Evolutionary conservation across 2,329 filamentous ascomycete genomes (phyloP).

Genomic region (Aureobasidium musti): DNA sequence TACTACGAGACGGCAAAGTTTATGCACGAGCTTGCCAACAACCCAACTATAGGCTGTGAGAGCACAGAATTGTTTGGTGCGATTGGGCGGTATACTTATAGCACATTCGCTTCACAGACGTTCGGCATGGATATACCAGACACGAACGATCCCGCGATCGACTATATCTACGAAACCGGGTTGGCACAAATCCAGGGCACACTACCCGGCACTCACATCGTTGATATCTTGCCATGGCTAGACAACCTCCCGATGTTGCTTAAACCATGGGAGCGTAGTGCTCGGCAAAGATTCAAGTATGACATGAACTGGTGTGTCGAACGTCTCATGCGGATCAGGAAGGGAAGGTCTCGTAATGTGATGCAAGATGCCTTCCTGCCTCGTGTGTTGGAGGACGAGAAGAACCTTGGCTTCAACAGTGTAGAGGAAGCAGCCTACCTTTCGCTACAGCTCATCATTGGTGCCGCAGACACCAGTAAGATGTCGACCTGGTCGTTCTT

Average conservation of each 20-base stretch:
- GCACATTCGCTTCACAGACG: slow-evolving; percentile 27
- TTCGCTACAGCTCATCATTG: slow-evolving; percentile 28
- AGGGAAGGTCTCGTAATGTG: slow-evolving; percentile 12
- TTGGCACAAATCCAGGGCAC: slow-evolving; percentile 25
- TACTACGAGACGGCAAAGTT: slow-evolving; percentile 29
- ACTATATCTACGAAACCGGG: slow-evolving; percentile 28
- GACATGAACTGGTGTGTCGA: slow-evolving; percentile 23
- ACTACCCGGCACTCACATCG: slow-evolving; percentile 22
- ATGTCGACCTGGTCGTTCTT: slow-evolving; percentile 25
- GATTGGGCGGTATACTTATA: slow-evolving; percentile 26
- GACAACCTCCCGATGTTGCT: slow-evolving; percentile 28
- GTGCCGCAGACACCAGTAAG: slow-evolving; percentile 29
- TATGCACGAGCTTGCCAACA: slow-evolving; percentile 21
- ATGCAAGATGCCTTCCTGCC: slow-evolving; percentile 28
- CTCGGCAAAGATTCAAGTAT: slow-evolving; percentile 14
- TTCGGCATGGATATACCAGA: slow-evolving; percentile 26
- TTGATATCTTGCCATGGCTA: slow-evolving; percentile 26
- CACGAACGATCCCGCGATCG: slow-evolving; percentile 17
- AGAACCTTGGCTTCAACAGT: slow-evolving; percentile 29
- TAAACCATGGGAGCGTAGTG: slow-evolving; percentile 27
- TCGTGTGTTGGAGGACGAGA: slow-evolving; percentile 25
- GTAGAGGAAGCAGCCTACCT: slow-evolving; percentile 31
- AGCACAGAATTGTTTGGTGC: slow-evolving; percentile 16
- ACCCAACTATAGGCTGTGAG: slow-evolving; percentile 14
- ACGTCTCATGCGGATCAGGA: slow-evolving; percentile 28